These are phyloP conservation scores for Aegilops tauschii DNA, from an alignment of 176 grass and related monocot species.

Conservation along the genomic window DNA sequence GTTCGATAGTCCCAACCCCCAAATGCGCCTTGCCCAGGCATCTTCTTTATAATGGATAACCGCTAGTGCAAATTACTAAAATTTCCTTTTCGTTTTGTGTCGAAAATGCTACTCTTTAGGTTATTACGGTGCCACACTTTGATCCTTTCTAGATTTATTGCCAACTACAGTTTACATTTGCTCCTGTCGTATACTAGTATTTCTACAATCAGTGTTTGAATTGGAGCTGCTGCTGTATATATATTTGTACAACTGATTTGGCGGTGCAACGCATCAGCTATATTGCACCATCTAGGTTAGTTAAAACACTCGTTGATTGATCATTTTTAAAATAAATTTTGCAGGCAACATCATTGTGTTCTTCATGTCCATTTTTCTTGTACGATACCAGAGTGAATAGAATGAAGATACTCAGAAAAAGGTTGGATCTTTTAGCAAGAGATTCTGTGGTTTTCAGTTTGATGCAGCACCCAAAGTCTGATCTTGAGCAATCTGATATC, in stretches of 20 bases:
- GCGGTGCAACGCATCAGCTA: too few species aligned
- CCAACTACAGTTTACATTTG: too few species aligned
- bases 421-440: constrained; percentile 15
- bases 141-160: too few species aligned
- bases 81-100: not conserved
- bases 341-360: not conserved
- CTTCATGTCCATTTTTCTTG: not conserved
- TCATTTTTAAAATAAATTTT: not conserved
- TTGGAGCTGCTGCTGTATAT: too few species aligned
- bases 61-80: not conserved
- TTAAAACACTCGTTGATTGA: not conserved
- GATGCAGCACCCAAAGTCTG: not conserved
- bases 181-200: too few species aligned
- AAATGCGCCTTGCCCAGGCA: not conserved
- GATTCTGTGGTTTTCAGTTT: constrained; percentile 15
- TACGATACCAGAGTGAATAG: not conserved
- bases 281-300: too few species aligned
- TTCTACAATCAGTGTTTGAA: too few species aligned
- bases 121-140: not conserved
- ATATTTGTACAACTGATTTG: too few species aligned
- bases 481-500: not conserved
- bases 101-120: not conserved
- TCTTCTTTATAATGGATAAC: not conserved
- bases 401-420: constrained; percentile 30
- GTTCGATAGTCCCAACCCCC: not conserved